phyloP scores from a whole-genome alignment of 805 yeast genomes.

The Candida oleophila region DNA sequence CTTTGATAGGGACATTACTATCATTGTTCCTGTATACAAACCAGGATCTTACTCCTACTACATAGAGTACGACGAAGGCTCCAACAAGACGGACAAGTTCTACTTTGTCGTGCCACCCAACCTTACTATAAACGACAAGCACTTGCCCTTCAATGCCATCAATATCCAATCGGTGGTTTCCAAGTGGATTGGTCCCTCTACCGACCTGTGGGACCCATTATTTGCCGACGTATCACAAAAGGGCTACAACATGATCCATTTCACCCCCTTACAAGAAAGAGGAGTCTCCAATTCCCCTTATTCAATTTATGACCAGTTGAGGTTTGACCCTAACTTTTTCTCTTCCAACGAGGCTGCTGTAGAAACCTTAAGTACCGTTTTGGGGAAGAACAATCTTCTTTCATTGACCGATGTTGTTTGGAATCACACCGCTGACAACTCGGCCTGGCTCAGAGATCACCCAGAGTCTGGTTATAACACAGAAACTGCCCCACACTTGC shows the following conservation, averaged over 20 bases:
- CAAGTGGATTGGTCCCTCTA: slow-evolving; percentile 78
- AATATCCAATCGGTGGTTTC: slow-evolving; percentile 84
- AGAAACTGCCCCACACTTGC: slow-evolving; percentile 86
- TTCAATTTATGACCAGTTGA: slow-evolving; percentile 82
- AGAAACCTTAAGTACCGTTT: slow-evolving; percentile 47
- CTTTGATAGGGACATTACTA: slow-evolving; percentile 60
- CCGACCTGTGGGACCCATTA: slow-evolving; percentile 56
- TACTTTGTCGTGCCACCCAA: slow-evolving; percentile 83
- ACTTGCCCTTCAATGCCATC: slow-evolving; percentile 72
- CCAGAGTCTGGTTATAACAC: slow-evolving; percentile 90
- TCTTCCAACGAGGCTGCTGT: slow-evolving; percentile 52
- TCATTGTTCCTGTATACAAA: slow-evolving; percentile 58
- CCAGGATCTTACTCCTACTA: slow-evolving; percentile 85
- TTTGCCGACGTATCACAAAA: slow-evolving; percentile 63
- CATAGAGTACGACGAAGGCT: slow-evolving; percentile 45
- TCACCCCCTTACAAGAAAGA: slow-evolving; percentile 87
- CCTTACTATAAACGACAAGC: slow-evolving; percentile 52
- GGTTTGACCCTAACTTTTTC: slow-evolving; percentile 69
- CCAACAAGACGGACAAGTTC: slow-evolving; percentile 53
- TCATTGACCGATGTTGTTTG: slow-evolving; percentile 90
- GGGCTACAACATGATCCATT: slow-evolving; percentile 94
- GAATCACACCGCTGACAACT: slow-evolving; percentile 93
- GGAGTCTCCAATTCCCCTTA: slow-evolving; percentile 94
- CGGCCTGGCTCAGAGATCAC: slow-evolving; percentile 78
- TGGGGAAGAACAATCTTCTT: slow-evolving; percentile 57